Evolutionary conservation across 352 stramenopile genomes (phyloP).

Genomic region (Phytophthora sansomeana): DNA sequence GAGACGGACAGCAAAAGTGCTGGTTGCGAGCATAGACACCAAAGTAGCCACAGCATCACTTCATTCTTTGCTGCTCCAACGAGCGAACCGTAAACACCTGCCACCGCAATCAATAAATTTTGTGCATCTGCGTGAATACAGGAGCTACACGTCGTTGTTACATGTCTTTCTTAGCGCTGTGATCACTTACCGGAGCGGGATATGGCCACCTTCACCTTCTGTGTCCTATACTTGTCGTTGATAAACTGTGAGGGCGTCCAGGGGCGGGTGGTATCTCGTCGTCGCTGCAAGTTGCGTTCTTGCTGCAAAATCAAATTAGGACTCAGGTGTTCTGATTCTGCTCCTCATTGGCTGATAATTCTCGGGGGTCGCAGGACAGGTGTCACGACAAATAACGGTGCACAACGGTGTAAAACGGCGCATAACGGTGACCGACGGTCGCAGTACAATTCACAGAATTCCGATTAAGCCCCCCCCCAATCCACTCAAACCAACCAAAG

Average conservation of each 20-base stretch:
- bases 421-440: conserved; percentile 3
- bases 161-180: no score
- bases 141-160: no score
- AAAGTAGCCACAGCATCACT: background rate
- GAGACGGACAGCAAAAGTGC: background rate
- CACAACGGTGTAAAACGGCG: background rate
- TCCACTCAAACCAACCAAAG: no score
- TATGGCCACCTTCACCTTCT: no score
- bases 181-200: no score
- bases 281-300: background rate
- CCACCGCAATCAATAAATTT: background rate
- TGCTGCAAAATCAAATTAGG: no score
- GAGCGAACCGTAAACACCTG: no score
- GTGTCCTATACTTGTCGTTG: no score
- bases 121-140: no score
- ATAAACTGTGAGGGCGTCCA: no score
- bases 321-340: no score
- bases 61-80: background rate
- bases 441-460: conserved; percentile 2
- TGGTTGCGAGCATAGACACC: background rate
- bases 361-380: background rate
- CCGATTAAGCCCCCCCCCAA: background rate
- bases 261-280: no score
- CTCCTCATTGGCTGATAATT: conserved; percentile 3
- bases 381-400: background rate